Percentiles rank a stretch among this genome's conserved stretches.
Evolutionary conservation across 73 alveolate species (phyloP).

Genomic region (Paramecium caudatum): DNA sequence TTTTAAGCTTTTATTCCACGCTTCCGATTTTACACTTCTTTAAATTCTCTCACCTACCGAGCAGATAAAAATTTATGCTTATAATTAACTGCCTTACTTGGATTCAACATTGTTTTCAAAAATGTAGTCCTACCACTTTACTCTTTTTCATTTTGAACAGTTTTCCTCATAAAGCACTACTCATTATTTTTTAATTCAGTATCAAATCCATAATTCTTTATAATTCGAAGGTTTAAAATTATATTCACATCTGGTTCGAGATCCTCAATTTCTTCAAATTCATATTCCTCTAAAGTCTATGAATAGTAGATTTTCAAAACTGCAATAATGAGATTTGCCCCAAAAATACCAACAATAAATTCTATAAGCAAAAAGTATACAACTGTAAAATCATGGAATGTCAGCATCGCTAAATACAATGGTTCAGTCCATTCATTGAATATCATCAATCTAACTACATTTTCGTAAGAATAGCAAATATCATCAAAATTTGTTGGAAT

Average conservation of each 20-base stretch:
- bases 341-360: slow-evolving; percentile 46
- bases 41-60: slow-evolving; percentile 3
- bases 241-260: background rate
- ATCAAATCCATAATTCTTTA: slow-evolving; percentile 22
- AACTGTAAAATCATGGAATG: slow-evolving; percentile 46
- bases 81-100: background rate
- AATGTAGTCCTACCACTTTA: background rate
- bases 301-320: slow-evolving; percentile 48
- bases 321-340: slow-evolving; percentile 59
- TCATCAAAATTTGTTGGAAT: slow-evolving; percentile 50
- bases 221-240: background rate
- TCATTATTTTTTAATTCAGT: background rate
- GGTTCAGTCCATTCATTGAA: slow-evolving; percentile 69
- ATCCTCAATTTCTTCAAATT: background rate
- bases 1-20: background rate
- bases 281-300: background rate
- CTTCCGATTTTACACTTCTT: background rate
- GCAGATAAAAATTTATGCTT: background rate
- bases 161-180: background rate
- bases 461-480: slow-evolving; percentile 7
- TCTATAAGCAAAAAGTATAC: background rate
- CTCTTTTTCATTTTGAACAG: background rate
- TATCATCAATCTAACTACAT: slow-evolving; percentile 46
- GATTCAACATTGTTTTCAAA: background rate
- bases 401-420: slow-evolving; percentile 7